A percentile compares a stretch with the other conserved stretches of the same genome.
Evolutionary conservation across 208 protist species (phyloP).

Genomic region (Trypanosoma boissoni): DNA sequence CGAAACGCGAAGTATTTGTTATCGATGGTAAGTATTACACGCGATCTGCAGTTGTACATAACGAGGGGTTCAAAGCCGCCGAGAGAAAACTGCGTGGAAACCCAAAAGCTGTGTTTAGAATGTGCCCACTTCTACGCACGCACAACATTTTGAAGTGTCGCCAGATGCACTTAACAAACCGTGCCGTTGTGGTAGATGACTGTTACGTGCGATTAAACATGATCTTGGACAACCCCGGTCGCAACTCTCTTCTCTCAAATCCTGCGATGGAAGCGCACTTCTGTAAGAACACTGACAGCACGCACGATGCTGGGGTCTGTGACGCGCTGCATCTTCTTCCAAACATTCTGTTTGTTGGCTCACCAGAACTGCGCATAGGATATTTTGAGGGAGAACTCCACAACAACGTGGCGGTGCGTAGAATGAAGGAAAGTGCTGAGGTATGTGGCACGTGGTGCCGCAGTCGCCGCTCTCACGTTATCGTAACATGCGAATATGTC

Average conservation of each 20-base stretch:
- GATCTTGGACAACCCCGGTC: constrained; percentile 55
- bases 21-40: constrained; percentile 50
- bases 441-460: constrained; percentile 74
- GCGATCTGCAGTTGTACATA: constrained; percentile 50
- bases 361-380: constrained; percentile 45
- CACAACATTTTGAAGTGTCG: constrained; percentile 69
- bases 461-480: constrained; percentile 46
- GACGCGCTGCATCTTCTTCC: constrained; percentile 58
- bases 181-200: constrained; percentile 54
- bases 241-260: constrained; percentile 41
- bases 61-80: constrained; percentile 41
- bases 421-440: constrained; percentile 38
- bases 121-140: constrained; percentile 30
- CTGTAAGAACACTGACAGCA: constrained; percentile 28
- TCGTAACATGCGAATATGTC: constrained; percentile 65
- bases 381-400: constrained; percentile 77
- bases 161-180: constrained; percentile 58
- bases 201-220: constrained; percentile 78
- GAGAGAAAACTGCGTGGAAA: constrained; percentile 43
- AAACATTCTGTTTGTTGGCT: constrained; percentile 63
- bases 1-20: constrained; percentile 16
- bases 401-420: constrained; percentile 52
- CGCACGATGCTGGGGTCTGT: constrained; percentile 40
- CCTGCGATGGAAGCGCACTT: constrained; percentile 45
- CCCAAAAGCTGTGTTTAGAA: constrained; percentile 46